Base-by-base conservation (phyloP, 176 grass and related monocot genomes). In the Neostapfia colusana region DNA sequence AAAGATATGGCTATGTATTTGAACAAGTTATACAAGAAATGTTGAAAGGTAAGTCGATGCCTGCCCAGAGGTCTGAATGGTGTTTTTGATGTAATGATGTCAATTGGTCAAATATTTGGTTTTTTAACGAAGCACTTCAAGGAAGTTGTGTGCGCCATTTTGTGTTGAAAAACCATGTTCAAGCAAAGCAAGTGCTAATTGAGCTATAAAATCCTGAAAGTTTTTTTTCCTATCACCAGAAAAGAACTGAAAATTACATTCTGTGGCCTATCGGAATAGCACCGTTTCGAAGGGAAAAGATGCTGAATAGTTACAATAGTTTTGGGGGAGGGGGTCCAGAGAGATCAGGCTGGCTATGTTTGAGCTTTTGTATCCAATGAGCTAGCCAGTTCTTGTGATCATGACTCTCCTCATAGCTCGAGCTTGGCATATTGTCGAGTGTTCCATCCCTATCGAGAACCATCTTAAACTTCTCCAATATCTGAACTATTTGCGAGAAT, bases 401-500 rank as follows among this genome's bases (percentile, higher is more conserved):
- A 70, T 71, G 81, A 79, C 11, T 62, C 64, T 69, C 89, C 21
- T 83, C 85, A 81, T 74, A 85, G 67, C 57, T 84, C 44, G 76
- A 81, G 70, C 58, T 85, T 28, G 82, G 89, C 54, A 94, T 77
- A 43, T 82, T 85, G 24, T 92, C 69, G 6, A 99, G 89, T 15
- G 77, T 88, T 42, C 91, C 91, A 74, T 95, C 89, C 82, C 63
- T 82, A 20, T 84, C 65, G 44, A 95, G 65, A 71, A 69, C 77
- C 6, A 53, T 71, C 70, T 90, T 87, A 75, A 95, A 95, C 79
- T 99, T 89, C 44, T 99, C 89, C 64, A 99, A 50, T 67, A 95
- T 66, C 50, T 95, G 83, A 73, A 90, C 89, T 45, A 95, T 90
- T 69, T 94, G 89, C 73, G 70, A 92, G 70, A 99, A 99, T 44